A percentile compares a stretch with the other conserved stretches of the same genome.
These are phyloP conservation scores for Fraxinus platypoda DNA, from an alignment of 305 asterid species.

Conservation along the genomic window DNA sequence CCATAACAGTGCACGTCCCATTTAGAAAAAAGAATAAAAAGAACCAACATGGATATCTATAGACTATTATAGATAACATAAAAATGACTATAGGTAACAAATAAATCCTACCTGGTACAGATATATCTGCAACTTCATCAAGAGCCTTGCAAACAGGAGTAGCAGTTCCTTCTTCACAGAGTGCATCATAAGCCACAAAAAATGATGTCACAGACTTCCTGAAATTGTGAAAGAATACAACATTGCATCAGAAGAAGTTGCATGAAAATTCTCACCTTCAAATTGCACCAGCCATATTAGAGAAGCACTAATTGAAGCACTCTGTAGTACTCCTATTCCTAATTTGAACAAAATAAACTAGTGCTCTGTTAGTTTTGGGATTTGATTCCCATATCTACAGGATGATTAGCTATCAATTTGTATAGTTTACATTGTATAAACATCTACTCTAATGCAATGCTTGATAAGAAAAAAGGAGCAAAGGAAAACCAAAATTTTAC, in stretches of 20 bases:
- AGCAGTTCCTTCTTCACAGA: constrained; percentile 98
- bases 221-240: constrained; percentile 28
- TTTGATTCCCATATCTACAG: not conserved
- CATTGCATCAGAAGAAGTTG: constrained; percentile 20
- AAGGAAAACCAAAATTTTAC: not conserved
- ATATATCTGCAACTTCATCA: constrained; percentile 88
- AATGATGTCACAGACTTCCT: constrained; percentile 93
- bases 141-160: constrained; percentile 84
- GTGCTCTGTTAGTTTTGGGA: not conserved
- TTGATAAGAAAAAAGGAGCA: not conserved
- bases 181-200: constrained; percentile 93
- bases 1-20: not conserved
- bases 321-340: not conserved
- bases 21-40: not conserved
- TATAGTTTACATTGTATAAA: not conserved
- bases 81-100: not conserved
- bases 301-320: constrained; percentile 2
- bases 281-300: constrained; percentile 21
- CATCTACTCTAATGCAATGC: not conserved
- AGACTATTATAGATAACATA: not conserved
- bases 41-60: not conserved
- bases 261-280: not conserved
- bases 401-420: not conserved
- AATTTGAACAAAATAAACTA: not conserved
- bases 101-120: constrained; percentile 69